Conservation (phyloP, 768 basidiomycete species). For the Mycena indigotica region DNA sequence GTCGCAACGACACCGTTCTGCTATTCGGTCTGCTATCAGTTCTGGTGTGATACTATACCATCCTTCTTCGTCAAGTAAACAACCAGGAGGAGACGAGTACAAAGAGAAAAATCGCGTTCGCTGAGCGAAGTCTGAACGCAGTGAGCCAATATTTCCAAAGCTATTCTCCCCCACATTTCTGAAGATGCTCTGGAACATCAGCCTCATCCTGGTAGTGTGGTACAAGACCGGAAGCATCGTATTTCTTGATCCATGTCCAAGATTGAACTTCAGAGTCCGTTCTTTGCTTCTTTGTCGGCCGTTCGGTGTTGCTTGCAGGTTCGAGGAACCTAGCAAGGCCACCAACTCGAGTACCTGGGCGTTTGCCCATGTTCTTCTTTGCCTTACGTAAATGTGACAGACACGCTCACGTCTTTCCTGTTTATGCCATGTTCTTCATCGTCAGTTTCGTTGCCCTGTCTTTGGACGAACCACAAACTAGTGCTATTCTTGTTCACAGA, state of each 20-base stretch:
- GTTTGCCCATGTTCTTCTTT: conserved; percentile 51
- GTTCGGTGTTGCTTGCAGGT: conserved; percentile 13
- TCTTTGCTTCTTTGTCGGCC: conserved; percentile 41
- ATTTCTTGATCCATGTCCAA: too few relatives aligned
- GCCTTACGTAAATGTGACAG: background rate
- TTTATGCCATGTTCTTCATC: conserved; percentile 66
- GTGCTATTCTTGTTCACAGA: conserved; percentile 52
- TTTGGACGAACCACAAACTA: conserved; percentile 8
- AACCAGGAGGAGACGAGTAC: conserved; percentile 70
- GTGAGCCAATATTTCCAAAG: conserved; percentile 2
- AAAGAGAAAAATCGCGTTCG: conserved; percentile 78
- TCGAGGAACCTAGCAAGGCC: conserved; percentile 47
- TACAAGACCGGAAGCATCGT: conserved; percentile 75
- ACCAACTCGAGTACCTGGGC: conserved; percentile 42
- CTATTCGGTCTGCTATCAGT: conserved; percentile 88
- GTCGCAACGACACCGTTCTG: conserved; percentile 85
- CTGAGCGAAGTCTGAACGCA: conserved; percentile 76
- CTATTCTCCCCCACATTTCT: conserved; percentile 91
- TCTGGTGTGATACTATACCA: conserved; percentile 99
- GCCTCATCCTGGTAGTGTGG: conserved; percentile 63
- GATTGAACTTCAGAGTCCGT: conserved; percentile 29
- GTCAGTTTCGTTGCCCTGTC: conserved; percentile 41
- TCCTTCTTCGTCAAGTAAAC: conserved; percentile 91
- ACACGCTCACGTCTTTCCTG: background rate
- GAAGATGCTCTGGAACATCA: conserved; percentile 75